These are phyloP conservation scores for Noccaea bulbosa DNA, from an alignment of 345 rosid species.

Conservation along the genomic window DNA sequence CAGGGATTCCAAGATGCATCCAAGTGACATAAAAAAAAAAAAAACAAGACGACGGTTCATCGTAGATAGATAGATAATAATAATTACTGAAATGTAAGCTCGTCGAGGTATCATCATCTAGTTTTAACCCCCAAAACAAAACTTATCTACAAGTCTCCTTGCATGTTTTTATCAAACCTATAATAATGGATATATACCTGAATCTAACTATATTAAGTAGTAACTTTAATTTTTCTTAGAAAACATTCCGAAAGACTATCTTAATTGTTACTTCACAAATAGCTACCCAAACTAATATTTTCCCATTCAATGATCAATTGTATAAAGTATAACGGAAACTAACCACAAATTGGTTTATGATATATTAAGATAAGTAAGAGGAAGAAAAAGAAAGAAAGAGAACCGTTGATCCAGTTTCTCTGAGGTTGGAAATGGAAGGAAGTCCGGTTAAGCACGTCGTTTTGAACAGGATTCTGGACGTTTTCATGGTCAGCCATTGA, in stretches of 20 bases:
- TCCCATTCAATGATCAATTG: not conserved
- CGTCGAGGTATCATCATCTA: no score
- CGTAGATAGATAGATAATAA: no score
- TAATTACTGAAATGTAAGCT: no score
- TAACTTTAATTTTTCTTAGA: not conserved
- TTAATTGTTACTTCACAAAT: not conserved
- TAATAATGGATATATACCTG: not conserved
- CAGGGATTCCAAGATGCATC: conserved; percentile 22
- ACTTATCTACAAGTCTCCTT: no score
- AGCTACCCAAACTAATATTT: not conserved
- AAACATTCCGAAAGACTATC: not conserved
- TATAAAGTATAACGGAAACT: not conserved
- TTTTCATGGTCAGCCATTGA: conserved; percentile 39
- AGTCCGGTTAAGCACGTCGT: conserved; percentile 31
- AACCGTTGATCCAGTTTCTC: conserved; percentile 53
- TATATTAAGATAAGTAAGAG: not conserved
- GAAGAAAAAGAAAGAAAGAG: not conserved
- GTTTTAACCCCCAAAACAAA: no score
- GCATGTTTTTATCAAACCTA: not conserved
- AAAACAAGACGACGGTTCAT: not conserved
- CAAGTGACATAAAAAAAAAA: conserved; percentile 5
- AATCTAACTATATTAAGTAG: not conserved
- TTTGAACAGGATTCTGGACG: conserved; percentile 25
- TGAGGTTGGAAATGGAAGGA: conserved; percentile 50
- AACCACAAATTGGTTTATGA: not conserved